Evolutionary conservation across 208 protist species (phyloP), one percentile per base, ranked within the genome.

Genomic region (Acanthamoeba lenticulata): DNA sequence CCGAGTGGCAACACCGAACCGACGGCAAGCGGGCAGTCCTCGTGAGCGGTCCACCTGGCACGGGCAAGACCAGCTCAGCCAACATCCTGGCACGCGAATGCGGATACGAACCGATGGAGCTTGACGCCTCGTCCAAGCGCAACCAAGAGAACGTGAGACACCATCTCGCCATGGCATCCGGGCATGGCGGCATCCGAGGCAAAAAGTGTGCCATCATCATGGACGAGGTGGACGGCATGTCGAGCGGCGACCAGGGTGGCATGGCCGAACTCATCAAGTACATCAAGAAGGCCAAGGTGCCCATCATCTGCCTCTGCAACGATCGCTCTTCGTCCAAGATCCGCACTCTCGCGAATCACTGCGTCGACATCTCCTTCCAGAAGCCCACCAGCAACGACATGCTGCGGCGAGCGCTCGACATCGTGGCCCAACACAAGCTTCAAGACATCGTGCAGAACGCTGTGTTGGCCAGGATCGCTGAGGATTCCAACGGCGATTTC

Each of bases 221-320:
- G 99, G 99, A 99, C 96, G 99, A 99, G 97, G 99, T 99, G 24
- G 99, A 99, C 94, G 99, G 99, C 85, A 99, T 99, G 97, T 98
- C 97, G 19, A 93, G 91, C 42, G 97, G 97, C 40, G 99, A 99
- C 96, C 5, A 65, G 60, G 90, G 90, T n/a, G 90, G 90, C 67
- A 93, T 93, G 65, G 90, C 90, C 29, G 92, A 94, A 42, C 83
- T 92, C 65, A 95, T 95, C 38, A 34, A 34, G 19, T 7, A 95
- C 52, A 94, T 95, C 52, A 96, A 96, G 62, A 95, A 77, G 29
- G 98, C 98, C 13, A 96, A 96, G 32, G 94, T 99, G 29, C 99
- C 99, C 32, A 99, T 99, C 94, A 97, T 99, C 44, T 99, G 99
- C 97, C 99, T 99, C 49, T 99, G 99, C 95, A 99, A 99, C 95